Base-by-base conservation (phyloP, 306 rosid species). In the Medicago truncatula region DNA sequence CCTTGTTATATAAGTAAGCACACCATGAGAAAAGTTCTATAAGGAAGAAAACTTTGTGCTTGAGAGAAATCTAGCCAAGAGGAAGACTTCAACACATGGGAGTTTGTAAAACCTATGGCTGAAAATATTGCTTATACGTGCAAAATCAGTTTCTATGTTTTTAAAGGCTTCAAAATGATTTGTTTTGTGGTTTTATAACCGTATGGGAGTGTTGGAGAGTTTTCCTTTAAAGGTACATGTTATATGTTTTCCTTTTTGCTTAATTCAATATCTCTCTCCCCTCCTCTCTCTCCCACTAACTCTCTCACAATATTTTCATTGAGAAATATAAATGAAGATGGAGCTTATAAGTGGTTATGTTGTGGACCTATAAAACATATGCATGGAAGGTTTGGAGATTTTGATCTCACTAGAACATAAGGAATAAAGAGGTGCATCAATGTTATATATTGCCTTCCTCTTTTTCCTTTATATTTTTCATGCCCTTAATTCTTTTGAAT, bases 151-250 rank as follows among this genome's bases (percentile, higher is more conserved):
- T 75, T 71, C 75, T 64, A 21, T 36, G 15, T 7, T 60, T 74
- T 71, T 3, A 47, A 28, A 77, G 75, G 12, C 15, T 16, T 47
- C 70, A 67, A 54, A 64, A 66, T 78, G 66, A 34, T 15, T 71
- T 77, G 43, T 20, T 53, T 72, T 69, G 18, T 18, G 78, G 67
- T 78, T 83, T 76, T 65, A 63, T 65, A 68, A 56, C 73, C 71
- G 21, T 56, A 72, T 47, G 66, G 63, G 73, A 41, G 78, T 79
- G 61, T 66, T 61, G 54, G 59, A 70, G 66, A 69, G 54, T 64
- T 84, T 81, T 77, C 81, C 79, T 79, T 70, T 73, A 70, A 79
- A 59, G 68, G 76, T 80, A 28, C 83, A 53, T 65, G 68, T 61
- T 76, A 75, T 70, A 28, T 60, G 38, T 78, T 71, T 76, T 75